These are phyloP conservation scores for Garcia nutans DNA, from an alignment of 345 rosid genomes.

Conservation along the genomic window DNA sequence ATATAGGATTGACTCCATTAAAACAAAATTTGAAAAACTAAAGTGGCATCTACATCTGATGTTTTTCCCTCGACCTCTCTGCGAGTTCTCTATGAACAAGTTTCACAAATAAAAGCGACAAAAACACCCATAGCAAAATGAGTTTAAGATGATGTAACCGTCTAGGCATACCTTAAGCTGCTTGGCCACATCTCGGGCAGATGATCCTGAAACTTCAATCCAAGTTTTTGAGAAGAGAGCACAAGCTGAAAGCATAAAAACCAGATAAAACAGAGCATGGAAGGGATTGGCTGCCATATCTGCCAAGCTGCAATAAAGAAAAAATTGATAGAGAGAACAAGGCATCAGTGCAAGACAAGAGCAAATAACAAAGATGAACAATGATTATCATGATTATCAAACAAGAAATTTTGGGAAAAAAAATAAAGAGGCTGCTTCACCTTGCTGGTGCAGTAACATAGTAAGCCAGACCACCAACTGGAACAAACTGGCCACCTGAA, in stretches of 20 bases:
- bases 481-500: constrained; percentile 66
- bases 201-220: constrained; percentile 91
- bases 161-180: constrained; percentile 66
- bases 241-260: constrained; percentile 79
- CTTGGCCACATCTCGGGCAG: constrained; percentile 82
- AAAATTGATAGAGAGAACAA: background rate
- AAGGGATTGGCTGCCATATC: constrained; percentile 94
- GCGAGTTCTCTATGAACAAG: background rate
- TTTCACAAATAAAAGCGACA: too few species aligned
- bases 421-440: constrained; percentile 31
- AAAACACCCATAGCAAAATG: too few species aligned
- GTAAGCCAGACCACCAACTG: constrained; percentile 82
- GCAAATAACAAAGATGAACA: background rate
- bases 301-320: constrained; percentile 57
- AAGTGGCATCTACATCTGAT: background rate
- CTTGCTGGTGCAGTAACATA: constrained; percentile 84
- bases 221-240: constrained; percentile 88
- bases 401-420: background rate
- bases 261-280: constrained; percentile 79
- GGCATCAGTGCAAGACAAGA: background rate
- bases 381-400: background rate
- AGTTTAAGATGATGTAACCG: background rate
- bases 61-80: background rate
- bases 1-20: background rate
- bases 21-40: background rate